Evolutionary conservation across 1,139 yeast genomes (phyloP), one percentile per base, ranked within the genome.

Genomic region (Blastobotrys apis): DNA sequence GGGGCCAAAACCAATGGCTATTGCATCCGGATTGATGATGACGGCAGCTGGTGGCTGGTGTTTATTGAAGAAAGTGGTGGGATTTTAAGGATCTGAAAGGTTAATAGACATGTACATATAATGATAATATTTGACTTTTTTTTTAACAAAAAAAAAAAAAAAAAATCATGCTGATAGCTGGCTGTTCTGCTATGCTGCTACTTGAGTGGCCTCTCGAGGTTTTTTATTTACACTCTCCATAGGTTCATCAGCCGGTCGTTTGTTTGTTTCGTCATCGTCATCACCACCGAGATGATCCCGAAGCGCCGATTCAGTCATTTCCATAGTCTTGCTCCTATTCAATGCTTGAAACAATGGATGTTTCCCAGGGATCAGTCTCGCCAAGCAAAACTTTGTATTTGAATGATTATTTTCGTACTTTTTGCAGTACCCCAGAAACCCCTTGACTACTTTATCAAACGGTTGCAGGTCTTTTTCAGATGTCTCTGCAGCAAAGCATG

Each of bases 11-110:
- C 95, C 95, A 49, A 84, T 88, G 92, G 86, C 83, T 33, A 81
- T 85, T 60, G 81, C 95, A 31, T 78, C 95, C 31, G 94, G 78
- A 39, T 65, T 90, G 63, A 84, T 83, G 81, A 88, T 95, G 16
- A 78, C 81, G 52, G 95, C 86, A 49, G 95, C 97, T 40, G 96
- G 86, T 51, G 78, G 78, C 37, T 92, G 98, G 98, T 83, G 95
- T 72, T 90, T 84, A 44, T 60, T 84, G 58, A 92, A 92, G 72
- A 70, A 77, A 43, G 43, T 37, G 16, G n/a, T 39, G 13, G n/a
- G n/a, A n/a, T 25, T 25, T 25, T 25, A 25, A 25, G 10, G 27
- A 25, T 25, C 27, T 25, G 12, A 25, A 8, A 12, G 12, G 27
- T 25, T 25, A 25, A 25, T 25, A 8, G 12, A 25, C 8, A 25